These are phyloP conservation scores for Crucibulum laeve DNA, from an alignment of 768 basidiomycete genomes.

Conservation along the genomic window DNA sequence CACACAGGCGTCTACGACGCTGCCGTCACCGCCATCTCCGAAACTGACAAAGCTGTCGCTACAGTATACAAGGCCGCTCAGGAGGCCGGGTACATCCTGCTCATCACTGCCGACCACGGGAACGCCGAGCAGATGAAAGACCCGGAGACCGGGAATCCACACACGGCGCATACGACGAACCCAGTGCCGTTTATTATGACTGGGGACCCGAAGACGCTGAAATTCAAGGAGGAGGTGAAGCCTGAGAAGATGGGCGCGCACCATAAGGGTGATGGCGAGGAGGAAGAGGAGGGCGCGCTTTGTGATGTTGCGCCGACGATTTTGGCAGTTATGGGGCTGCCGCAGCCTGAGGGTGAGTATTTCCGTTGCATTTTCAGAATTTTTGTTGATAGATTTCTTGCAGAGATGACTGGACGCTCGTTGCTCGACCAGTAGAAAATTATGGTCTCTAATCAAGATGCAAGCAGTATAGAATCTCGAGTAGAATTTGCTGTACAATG, in stretches of 20 bases:
- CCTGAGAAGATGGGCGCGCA: constrained; percentile 39
- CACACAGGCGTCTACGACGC: constrained; percentile 93
- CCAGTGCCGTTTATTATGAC: constrained; percentile 89
- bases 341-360: constrained; percentile 58
- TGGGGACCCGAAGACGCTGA: constrained; percentile 51
- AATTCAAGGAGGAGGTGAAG: constrained; percentile 44
- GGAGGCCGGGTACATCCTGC: constrained; percentile 79
- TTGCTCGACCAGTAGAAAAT: constrained; percentile 26
- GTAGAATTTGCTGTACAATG: too few relatives aligned
- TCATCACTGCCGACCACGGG: constrained; percentile 91
- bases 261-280: constrained; percentile 52
- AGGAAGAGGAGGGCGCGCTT: constrained; percentile 73
- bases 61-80: constrained; percentile 84
- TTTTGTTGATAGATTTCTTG: not conserved
- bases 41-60: constrained; percentile 88
- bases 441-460: too few relatives aligned
- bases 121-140: constrained; percentile 96
- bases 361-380: not conserved
- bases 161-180: constrained; percentile 91
- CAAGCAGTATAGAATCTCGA: too few relatives aligned
- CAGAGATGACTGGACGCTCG: constrained; percentile 61
- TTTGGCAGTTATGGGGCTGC: constrained; percentile 70
- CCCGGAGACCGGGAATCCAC: constrained; percentile 75
- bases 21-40: constrained; percentile 80
- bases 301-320: constrained; percentile 92